A percentile compares a stretch with the other conserved stretches of the same genome.
Evolutionary conservation across 805 yeast genomes (phyloP).

Genomic region (Hanseniaspora thailandica): DNA sequence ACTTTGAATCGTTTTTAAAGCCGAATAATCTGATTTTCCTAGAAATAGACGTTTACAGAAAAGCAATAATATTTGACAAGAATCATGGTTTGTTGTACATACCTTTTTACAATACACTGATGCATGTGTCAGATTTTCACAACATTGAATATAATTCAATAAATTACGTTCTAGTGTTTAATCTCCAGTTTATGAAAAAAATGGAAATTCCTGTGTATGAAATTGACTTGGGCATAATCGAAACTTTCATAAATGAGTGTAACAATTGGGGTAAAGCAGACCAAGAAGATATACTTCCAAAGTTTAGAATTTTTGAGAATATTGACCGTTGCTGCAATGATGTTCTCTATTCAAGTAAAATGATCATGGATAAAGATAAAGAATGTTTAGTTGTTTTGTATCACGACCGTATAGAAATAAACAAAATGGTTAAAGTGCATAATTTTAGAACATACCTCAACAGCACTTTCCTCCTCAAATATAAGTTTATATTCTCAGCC

Average conservation of each 20-base stretch:
- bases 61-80: neutral
- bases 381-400: neutral
- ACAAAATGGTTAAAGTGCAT: neutral
- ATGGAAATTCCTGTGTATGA: neutral
- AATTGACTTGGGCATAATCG: neutral
- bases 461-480: neutral
- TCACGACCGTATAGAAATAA: constrained; percentile 1
- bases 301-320: neutral
- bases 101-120: neutral
- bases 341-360: neutral
- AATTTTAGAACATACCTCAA: constrained; percentile 1
- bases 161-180: neutral
- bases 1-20: neutral
- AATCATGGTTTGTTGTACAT: neutral
- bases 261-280: neutral
- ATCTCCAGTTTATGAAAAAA: neutral
- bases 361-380: neutral
- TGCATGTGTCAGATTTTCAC: neutral
- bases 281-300: neutral
- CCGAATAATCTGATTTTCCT: neutral
- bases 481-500: neutral
- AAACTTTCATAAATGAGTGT: neutral
- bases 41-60: neutral
- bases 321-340: neutral
- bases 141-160: neutral